Base-by-base conservation (phyloP, 768 basidiomycete species). In the Podaxis sp. region DNA sequence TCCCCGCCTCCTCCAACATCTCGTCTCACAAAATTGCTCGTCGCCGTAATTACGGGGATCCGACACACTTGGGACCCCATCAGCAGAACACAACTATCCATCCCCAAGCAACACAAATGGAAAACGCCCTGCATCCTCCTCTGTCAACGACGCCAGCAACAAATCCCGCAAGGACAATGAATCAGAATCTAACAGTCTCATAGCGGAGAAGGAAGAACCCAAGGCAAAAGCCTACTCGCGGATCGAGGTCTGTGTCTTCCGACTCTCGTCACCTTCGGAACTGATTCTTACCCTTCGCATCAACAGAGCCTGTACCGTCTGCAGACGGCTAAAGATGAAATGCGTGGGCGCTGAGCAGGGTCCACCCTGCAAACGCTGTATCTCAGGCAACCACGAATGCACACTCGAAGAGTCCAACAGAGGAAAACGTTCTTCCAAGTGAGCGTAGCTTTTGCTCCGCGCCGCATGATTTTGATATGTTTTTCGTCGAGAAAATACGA, bases 341-440 rank as follows among this genome's bases (percentile, higher is more conserved):
- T 95, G 93, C 62, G 90, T 93, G 7, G 91, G 91, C 37, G 93
- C 91, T 2, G 95, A 95, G 73, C 85, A 94, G 44, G 95, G 94
- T 0, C 91, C 91, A 0, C 93, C 95, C 0, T 97, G 95, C 78
- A 96, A 95, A 70, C 88, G 95, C 22, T 97, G 95, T 69, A 75
- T 78, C 51, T 70, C 86, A 0, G 89, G 91, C 20, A 85, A 85
- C 66, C 91, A 96, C 69, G 93, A 96, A 68, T 99, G 97, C 71
- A 85, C 97, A 49, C 99, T 99, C 66, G 95, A 99, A 77, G 96
- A 98, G 73, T 94, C 91, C 1, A 96, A 98, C 72, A 85, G 97
- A 53, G 97, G 97, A 48, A 96, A 96, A 73, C 87, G 93, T 11
- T 86, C 90, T 22, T 84, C 89, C 59, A 93, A 92, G 92, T 93